Conservation (phyloP, 2,329 filamentous ascomycete genomes). For the Claviceps sp. region DNA sequence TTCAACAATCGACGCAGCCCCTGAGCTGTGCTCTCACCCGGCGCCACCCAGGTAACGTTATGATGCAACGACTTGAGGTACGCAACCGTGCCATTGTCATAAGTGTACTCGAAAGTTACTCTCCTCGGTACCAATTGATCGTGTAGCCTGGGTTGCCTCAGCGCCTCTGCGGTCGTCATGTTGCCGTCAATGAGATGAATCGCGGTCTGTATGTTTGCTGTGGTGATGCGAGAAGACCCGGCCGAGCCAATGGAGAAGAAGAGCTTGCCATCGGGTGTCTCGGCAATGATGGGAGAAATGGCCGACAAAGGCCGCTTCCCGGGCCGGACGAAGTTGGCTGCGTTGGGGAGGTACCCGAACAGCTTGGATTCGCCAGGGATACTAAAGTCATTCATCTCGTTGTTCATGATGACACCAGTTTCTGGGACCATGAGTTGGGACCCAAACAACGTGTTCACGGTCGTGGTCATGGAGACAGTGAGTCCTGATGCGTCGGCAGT, state of each 20-base stretch:
- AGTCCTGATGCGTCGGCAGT: conserved; percentile 57
- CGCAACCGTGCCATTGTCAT: conserved; percentile 54
- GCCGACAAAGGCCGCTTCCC: conserved; percentile 69
- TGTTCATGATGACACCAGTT: conserved; percentile 63
- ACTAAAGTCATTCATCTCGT: conserved; percentile 59
- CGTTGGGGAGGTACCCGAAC: conserved; percentile 65
- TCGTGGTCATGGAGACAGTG: conserved; percentile 65
- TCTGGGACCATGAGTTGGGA: conserved; percentile 65
- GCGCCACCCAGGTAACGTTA: conserved; percentile 59
- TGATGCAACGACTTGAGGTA: conserved; percentile 55
- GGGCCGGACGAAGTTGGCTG: conserved; percentile 61
- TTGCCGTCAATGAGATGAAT: conserved; percentile 59
- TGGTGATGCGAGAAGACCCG: conserved; percentile 76
- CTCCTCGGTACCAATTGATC: conserved; percentile 66
- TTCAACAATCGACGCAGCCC: conserved; percentile 51
- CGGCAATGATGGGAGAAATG: conserved; percentile 66
- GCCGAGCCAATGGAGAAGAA: conserved; percentile 66
- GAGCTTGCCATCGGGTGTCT: conserved; percentile 52
- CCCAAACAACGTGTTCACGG: conserved; percentile 70
- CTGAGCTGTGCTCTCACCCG: conserved; percentile 58
- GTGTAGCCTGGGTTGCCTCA: conserved; percentile 60
- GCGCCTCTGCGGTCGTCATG: conserved; percentile 46
- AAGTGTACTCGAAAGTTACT: conserved; percentile 57
- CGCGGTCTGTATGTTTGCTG: conserved; percentile 64
- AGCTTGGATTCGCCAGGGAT: conserved; percentile 58